Evolutionary conservation across 352 stramenopile species (phyloP), one percentile per base, ranked within the genome.

Genomic region (Globisporangium paddicum): DNA sequence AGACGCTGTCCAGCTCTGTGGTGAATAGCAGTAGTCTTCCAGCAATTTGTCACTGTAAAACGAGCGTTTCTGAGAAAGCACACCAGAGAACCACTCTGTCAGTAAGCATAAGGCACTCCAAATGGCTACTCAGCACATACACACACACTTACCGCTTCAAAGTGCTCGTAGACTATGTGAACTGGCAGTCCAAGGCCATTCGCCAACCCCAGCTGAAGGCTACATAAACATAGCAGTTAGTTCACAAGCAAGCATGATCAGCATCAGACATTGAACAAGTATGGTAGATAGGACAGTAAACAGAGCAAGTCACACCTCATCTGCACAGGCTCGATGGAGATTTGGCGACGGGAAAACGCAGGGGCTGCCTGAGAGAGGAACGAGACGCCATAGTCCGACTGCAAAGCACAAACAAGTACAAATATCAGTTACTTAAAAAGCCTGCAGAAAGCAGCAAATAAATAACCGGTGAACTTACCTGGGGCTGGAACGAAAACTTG

Each of bases 381-480:
- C 2, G 85, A 92, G 49, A 86, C 71, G 1, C 83, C 82, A 46
- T 89, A 91, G 55, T 95, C 85, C 26, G 85, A 93, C 82, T 95
- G 50, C 18, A 37, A 18, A 25, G 5, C 13, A n/a, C 64, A 35
- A 32, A 5, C 10, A 10, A 63, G 40, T 21, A 11, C n/a, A n/a
- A n/a, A n/a, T n/a, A n/a, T n/a, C n/a, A n/a, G n/a, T n/a, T n/a
- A n/a, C n/a, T n/a, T n/a, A n/a, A n/a, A n/a, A n/a, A n/a, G n/a
- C n/a, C n/a, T n/a, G n/a, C n/a, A n/a, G n/a, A n/a, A n/a, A n/a
- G n/a, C n/a, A n/a, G n/a, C n/a, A n/a, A n/a, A n/a, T n/a, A n/a
- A n/a, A n/a, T n/a, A n/a, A n/a, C n/a, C n/a, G n/a, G n/a, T n/a
- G n/a, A n/a, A n/a, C 25, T 38, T 72, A 90, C 82, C 79, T 93